Evolutionary conservation across 2,329 filamentous ascomycete genomes (phyloP).

Genomic region (Trichoderma aggressivum): DNA sequence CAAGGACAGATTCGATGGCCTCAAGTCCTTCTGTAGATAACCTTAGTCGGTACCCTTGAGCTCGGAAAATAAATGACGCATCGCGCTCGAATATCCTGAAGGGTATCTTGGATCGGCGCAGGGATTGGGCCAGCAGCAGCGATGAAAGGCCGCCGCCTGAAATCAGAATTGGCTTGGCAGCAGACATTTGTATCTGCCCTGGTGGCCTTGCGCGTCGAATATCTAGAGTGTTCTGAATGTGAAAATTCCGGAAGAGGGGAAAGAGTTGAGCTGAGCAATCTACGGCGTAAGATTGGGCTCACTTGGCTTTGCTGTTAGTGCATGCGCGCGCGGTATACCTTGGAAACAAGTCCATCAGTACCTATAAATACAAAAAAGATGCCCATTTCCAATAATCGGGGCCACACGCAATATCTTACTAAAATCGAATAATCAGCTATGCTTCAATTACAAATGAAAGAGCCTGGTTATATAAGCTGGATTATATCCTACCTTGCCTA

Average conservation of each 20-base stretch:
- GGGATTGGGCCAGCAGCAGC: conserved; percentile 43
- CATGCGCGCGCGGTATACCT: neutral
- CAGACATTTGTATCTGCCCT: conserved; percentile 20
- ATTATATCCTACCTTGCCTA: neutral
- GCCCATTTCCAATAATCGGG: neutral
- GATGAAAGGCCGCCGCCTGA: conserved; percentile 44
- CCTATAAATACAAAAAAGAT: neutral
- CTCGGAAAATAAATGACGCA: conserved; percentile 48
- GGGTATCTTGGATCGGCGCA: conserved; percentile 41
- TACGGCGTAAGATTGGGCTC: neutral
- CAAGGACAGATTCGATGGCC: conserved; percentile 58
- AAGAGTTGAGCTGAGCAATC: neutral
- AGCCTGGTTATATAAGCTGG: neutral
- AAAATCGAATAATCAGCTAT: neutral
- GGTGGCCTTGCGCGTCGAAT: neutral
- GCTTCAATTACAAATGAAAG: neutral
- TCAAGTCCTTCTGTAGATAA: conserved; percentile 55
- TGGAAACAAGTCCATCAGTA: neutral
- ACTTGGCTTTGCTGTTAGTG: neutral
- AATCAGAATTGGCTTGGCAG: conserved; percentile 39
- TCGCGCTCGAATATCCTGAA: conserved; percentile 58
- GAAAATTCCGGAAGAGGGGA: neutral
- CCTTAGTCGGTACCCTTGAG: conserved; percentile 60
- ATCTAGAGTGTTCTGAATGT: neutral
- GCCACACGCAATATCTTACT: neutral